Base-by-base conservation (phyloP, 805 yeast genomes). In the Yarrowia bubula region DNA sequence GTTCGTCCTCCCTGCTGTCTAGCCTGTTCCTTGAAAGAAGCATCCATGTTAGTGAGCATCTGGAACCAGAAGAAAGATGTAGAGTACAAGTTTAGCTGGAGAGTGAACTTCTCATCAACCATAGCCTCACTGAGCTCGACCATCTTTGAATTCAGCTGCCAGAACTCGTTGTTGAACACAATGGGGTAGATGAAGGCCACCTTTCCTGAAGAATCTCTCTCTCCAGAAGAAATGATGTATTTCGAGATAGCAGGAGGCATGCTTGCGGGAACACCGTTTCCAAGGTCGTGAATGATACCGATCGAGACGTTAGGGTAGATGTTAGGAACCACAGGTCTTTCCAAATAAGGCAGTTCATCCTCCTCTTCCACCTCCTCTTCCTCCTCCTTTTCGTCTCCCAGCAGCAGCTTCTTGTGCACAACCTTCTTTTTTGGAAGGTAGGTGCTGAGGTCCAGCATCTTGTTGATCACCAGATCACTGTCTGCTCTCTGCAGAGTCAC, bases 221-320 rank as follows among this genome's bases (percentile, higher is more conserved):
- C 50, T 1, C 42, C 46, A 2, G 38, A 18, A 11, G 41, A 46
- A 5, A 43, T 31, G 9, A 47, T 22, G 39, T 41, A 11, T 8
- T 50, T 39, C 15, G 44, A 32, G 43, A 14, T 67, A 11, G 33
- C 71, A 72, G 28, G 71, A 64, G 35, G 62, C 41, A 39, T 44
- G 41, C 9, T 14, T 3, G 63, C 63, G 5, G 48, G 51, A 10
- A 43, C 18, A 1, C 48, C 51, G 51, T 42, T 43, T 13, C 51
- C 63, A 14, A 44, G 41, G 17, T 71, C 69, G 55, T 70, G 62
- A 3, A 73, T 69, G 13, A 77, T 35, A 2, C 71, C 71, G 5
- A 78, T 65, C 0, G 77, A 73, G 28, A 78, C 71, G 55, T 77
- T 76, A 22, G 80, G 80, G 67, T 78, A 77, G 74, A 76, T 76